Evolutionary conservation across 768 basidiomycete genomes (phyloP).

Genomic region (Suillus weaverae): DNA sequence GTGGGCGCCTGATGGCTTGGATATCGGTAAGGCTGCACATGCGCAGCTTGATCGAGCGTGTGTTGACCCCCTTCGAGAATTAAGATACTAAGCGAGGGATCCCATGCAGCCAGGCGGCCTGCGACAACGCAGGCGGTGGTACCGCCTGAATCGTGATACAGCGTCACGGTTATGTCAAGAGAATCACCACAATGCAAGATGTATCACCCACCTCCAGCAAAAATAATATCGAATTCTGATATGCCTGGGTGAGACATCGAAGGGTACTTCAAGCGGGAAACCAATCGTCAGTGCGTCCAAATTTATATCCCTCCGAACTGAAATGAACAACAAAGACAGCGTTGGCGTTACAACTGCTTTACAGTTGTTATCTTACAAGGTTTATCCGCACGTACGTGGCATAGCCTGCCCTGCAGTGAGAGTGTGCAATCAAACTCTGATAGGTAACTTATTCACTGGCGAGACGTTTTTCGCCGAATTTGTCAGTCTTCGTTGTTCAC

Average conservation of each 20-base stretch:
- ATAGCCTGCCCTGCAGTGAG: too few relatives aligned
- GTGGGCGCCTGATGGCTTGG: slow-evolving; percentile 15
- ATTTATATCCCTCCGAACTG: background rate
- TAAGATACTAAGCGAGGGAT: slow-evolving; percentile 28
- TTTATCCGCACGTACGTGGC: too few relatives aligned
- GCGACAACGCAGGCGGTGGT: slow-evolving; percentile 29
- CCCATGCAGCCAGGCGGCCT: slow-evolving; percentile 24
- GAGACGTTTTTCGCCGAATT: background rate
- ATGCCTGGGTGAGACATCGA: background rate
- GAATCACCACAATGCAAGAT: background rate
- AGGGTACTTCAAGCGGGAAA: background rate
- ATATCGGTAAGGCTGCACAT: slow-evolving; percentile 22
- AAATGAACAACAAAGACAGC: too few relatives aligned
- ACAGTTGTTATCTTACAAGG: too few relatives aligned
- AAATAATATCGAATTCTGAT: background rate
- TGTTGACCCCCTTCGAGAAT: slow-evolving; percentile 28
- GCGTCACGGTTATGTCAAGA: background rate
- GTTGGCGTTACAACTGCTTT: too few relatives aligned
- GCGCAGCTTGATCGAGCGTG: slow-evolving; percentile 17
- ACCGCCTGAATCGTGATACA: slow-evolving; percentile 16
- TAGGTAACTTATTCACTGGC: too few relatives aligned
- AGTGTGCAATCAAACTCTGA: too few relatives aligned
- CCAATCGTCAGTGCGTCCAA: background rate
- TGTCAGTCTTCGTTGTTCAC: background rate
- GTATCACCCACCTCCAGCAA: background rate